Base-by-base conservation (phyloP, 2,329 filamentous ascomycete genomes). In the Thermothelomyces thermophilus region DNA sequence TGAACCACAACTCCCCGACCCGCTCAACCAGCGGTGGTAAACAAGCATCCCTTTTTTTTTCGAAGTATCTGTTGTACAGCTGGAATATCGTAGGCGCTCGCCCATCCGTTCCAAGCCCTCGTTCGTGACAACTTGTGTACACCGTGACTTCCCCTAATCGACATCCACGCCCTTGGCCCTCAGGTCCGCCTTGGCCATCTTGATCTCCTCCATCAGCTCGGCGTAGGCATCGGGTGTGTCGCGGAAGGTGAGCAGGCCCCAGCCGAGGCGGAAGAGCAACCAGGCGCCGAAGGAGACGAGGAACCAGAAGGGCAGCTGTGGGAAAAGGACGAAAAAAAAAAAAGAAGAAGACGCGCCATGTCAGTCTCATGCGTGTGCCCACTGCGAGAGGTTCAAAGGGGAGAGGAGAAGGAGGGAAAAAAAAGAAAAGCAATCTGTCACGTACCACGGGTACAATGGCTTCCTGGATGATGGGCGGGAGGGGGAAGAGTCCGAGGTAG, bases 181-280 rank as follows among this genome's bases (percentile, higher is more conserved):
- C 66, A 94, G 71, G 61, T 94, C 88, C 54, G 71, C 72, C 73
- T 86, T 84, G 56, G 88, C 88, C 68, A 83, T 60, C 56, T 88
- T 78, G 64, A 94, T 93, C 72, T 97, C 87, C 61, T 73, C 75
- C 77, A 93, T 89, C 61, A 98, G 74, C 71, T 96, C 90, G 66
- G 84, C 81, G 70, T 97, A 86, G 46, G 93, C 93, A 55, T 88
- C 80, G 48, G 91, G 90, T 42, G 94, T 89, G 70, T 97, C 90
- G 75, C 95, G 93, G 79, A 98, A 98, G 50, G 89, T 95, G 66
- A 95, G 77, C 61, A 98, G 87, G 57, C 93, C 93, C 74, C 83
- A 86, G 62, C 93, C 93, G 55, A 98, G 85, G 62, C 89, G 88
- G 73, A 86, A 89, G 57, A 98, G 84, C 17, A 98, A 84, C 71